Conservation (phyloP, 2,329 filamentous ascomycete species). For the Penicillium sp. region DNA sequence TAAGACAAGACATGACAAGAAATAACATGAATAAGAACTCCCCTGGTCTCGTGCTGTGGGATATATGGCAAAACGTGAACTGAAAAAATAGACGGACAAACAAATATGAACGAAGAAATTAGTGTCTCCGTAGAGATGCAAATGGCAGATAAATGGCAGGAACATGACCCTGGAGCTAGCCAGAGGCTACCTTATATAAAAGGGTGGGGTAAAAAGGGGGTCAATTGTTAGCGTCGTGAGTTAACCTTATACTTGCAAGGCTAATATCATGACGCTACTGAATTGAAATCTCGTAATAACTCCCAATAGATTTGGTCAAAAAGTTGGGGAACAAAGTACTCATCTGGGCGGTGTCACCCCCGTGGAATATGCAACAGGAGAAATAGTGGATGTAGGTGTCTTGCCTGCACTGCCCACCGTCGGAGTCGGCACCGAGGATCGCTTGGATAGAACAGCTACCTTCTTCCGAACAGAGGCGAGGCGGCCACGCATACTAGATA, state of each 20-base stretch:
- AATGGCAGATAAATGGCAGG: not conserved
- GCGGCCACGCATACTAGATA: conserved; percentile 51
- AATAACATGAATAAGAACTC: conserved; percentile 13
- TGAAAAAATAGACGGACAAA: conserved; percentile 13
- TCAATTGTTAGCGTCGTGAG: not conserved
- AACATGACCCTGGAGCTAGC: not conserved
- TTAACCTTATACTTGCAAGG: not conserved
- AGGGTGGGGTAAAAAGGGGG: not conserved
- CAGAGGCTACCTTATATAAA: conserved; percentile 6
- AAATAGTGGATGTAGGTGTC: conserved; percentile 32
- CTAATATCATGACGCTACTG: not conserved
- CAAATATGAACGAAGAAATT: conserved; percentile 14
- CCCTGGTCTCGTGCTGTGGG: conserved; percentile 25
- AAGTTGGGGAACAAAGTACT: not conserved
- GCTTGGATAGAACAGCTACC: conserved; percentile 49
- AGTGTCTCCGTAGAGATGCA: conserved; percentile 12
- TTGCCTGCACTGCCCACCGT: conserved; percentile 23
- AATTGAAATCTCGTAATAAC: not conserved
- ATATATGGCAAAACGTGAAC: conserved; percentile 24
- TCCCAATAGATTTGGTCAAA: not conserved
- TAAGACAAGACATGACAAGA: conserved; percentile 2
- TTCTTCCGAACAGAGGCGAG: conserved; percentile 51
- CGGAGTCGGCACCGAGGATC: conserved; percentile 41
- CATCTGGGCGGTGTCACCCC: conserved; percentile 38
- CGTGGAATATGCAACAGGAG: conserved; percentile 33